Percentiles rank a stretch among this genome's conserved stretches.
Conservation (phyloP, 495 filamentous ascomycete species). For the Elasticomyces elasticus region DNA sequence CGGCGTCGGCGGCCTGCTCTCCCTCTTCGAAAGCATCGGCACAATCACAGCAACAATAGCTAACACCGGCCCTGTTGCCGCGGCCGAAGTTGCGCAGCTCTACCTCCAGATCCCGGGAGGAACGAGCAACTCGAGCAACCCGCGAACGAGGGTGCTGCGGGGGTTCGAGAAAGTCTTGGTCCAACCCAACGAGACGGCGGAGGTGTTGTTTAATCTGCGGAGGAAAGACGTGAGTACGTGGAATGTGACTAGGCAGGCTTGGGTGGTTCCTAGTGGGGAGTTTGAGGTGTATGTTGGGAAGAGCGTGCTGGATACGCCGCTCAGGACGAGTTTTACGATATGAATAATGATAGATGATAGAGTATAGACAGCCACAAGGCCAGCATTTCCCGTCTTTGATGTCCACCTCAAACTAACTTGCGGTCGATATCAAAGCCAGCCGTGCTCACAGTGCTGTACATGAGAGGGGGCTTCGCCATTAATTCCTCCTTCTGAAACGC, state of each 20-base stretch:
- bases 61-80: conserved; percentile 16
- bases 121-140: conserved; percentile 17
- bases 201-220: conserved; percentile 15
- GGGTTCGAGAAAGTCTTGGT: conserved; percentile 20
- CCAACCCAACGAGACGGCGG: conserved; percentile 8
- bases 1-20: conserved; percentile 1
- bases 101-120: conserved; percentile 19
- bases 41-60: conserved; percentile 32
- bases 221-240: conserved; percentile 21
- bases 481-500: not conserved
- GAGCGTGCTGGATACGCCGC: conserved; percentile 17
- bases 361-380: not conserved
- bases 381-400: not conserved
- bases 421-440: conserved; percentile 7
- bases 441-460: not conserved
- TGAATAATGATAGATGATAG: not conserved
- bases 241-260: conserved; percentile 15
- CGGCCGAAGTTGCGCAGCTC: conserved; percentile 21
- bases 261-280: conserved; percentile 15
- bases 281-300: conserved; percentile 18
- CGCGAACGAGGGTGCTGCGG: conserved; percentile 13
- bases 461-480: not conserved
- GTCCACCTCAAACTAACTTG: conserved; percentile 1
- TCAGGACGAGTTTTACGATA: conserved; percentile 13
- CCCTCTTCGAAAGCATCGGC: conserved; percentile 9